Base-by-base conservation (phyloP, 306 rosid genomes). In the Ammopiptanthus mongolicus region DNA sequence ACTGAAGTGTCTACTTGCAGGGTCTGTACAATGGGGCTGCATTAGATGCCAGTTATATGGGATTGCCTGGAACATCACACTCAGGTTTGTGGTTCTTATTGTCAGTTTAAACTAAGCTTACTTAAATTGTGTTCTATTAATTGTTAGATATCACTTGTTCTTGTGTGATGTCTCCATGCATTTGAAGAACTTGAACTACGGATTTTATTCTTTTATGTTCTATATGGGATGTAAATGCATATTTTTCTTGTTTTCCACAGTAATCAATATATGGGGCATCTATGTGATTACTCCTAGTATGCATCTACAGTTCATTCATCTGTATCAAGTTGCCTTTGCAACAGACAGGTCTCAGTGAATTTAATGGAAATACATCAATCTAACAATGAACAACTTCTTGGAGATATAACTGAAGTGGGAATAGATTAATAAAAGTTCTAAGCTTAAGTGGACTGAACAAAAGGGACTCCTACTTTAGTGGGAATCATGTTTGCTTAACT, bases 61-160 rank as follows among this genome's bases (percentile, higher is more conserved):
- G 93, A 82, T 63, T 79, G 48, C 46, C 80, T 55, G 90, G 85
- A 83, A 78, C 80, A 64, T 65, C 86, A 55, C 87, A 83, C 73
- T 77, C 91, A 84, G 98, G 96, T 92, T 78, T 78, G 84, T 87
- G 69, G 65, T 73, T 85, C 71, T 42, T 41, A 14, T 0, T 50
- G 19, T 62, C 13, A 67, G 62, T 61, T 53, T 76, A 8, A 44
- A 44, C 50, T 44, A 44, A 23, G 57, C 29, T 63, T 68, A 10
- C 61, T 17, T 56, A 33, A 22, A 36, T 25, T 31, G n/a, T 69
- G 11, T 56, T 68, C 14, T 51, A 12, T 52, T 36, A 5, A 46
- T 41, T 41, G 2, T 13, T 53, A 56, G 3, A 52, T 52, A n/a
- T 36, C 47, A 77, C 50, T 7, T 18, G 1, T 8, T 22, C 25